Evolutionary conservation across 768 basidiomycete genomes (phyloP).

Genomic region (Cyclocybe cylindracea): DNA sequence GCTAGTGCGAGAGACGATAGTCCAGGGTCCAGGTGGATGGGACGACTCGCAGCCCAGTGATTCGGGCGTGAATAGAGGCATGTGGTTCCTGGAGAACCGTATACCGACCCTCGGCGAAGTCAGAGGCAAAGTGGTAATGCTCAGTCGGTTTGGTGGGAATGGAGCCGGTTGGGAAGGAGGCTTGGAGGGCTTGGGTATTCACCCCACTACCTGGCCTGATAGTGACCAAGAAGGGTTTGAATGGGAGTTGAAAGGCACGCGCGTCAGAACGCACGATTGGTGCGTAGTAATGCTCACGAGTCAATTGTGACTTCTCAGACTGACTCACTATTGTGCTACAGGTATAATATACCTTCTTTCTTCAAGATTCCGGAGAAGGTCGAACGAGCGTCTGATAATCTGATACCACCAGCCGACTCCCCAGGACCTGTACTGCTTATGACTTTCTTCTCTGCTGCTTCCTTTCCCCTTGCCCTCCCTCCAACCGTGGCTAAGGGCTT

Average conservation of each 20-base stretch:
- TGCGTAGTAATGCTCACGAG: no score
- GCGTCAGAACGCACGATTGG: conserved; percentile 49
- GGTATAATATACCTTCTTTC: conserved; percentile 83
- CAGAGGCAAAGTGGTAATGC: conserved; percentile 80
- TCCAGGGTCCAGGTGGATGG: conserved; percentile 49
- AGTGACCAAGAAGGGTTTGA: conserved; percentile 70
- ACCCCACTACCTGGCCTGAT: conserved; percentile 86
- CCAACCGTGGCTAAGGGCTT: conserved; percentile 77
- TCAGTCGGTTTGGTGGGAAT: conserved; percentile 82
- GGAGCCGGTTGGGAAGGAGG: conserved; percentile 70
- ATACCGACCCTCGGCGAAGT: conserved; percentile 84
- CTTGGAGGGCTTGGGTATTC: conserved; percentile 78
- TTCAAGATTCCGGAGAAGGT: conserved; percentile 85
- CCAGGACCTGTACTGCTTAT: conserved; percentile 59
- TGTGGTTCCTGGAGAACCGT: conserved; percentile 85
- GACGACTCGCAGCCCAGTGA: conserved; percentile 8
- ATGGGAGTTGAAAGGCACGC: conserved; percentile 73
- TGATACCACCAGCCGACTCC: conserved; percentile 33
- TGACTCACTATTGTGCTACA: conserved; percentile 24
- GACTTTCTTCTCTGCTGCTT: conserved; percentile 79
- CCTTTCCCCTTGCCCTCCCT: conserved; percentile 81
- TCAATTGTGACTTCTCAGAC: not conserved
- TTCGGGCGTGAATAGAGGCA: conserved; percentile 24
- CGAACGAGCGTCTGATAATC: conserved; percentile 50
- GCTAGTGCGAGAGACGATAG: conserved; percentile 67